These are phyloP conservation scores for Periconia macrospinosa DNA, from an alignment of 2,329 filamentous ascomycete species.

Conservation along the genomic window DNA sequence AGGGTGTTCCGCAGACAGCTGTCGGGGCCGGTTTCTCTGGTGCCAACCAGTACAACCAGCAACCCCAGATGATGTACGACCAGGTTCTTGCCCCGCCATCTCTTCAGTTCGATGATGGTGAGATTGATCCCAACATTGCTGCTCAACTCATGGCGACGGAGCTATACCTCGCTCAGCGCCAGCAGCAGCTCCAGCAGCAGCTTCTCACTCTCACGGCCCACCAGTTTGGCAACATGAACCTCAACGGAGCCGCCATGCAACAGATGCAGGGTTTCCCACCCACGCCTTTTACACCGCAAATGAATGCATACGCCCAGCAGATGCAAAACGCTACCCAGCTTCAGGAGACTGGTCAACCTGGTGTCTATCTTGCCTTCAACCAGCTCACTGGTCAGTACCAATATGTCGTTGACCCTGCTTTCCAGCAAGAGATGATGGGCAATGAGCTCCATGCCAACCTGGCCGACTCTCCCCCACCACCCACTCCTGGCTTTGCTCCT, in stretches of 20 bases:
- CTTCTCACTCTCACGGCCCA: constrained; percentile 74
- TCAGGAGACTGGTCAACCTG: constrained; percentile 69
- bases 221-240: constrained; percentile 60
- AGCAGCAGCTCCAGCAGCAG: constrained; percentile 93
- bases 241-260: constrained; percentile 51
- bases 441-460: constrained; percentile 33
- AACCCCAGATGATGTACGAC: constrained; percentile 66
- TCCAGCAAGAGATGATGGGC: constrained; percentile 46
- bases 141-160: constrained; percentile 90
- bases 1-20: constrained; percentile 60
- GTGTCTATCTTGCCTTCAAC: constrained; percentile 82
- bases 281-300: constrained; percentile 57
- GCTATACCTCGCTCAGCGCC: constrained; percentile 88
- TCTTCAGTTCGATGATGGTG: constrained; percentile 68
- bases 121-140: constrained; percentile 84
- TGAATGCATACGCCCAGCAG: constrained; percentile 66
- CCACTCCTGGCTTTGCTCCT: constrained; percentile 40
- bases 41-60: constrained; percentile 51
- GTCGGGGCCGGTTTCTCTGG: constrained; percentile 57
- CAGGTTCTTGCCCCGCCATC: constrained; percentile 85
- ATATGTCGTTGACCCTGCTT: constrained; percentile 73
- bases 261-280: constrained; percentile 51
- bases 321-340: constrained; percentile 68
- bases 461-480: constrained; percentile 53
- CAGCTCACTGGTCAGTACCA: constrained; percentile 81